Evolutionary conservation across 805 yeast species (phyloP).

Genomic region (Cephaloascus fragrans): DNA sequence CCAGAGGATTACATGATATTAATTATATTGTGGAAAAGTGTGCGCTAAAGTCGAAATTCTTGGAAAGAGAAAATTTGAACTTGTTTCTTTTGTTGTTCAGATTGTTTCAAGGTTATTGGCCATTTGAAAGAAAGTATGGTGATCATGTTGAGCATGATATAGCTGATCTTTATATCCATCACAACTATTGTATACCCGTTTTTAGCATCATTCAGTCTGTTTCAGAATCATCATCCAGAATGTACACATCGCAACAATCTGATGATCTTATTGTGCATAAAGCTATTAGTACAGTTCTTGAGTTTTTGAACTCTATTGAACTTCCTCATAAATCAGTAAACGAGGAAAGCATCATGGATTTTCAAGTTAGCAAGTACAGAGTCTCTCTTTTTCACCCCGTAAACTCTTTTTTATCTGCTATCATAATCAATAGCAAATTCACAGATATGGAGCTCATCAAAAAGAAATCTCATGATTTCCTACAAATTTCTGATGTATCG

Average conservation of each 20-base stretch:
- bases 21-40: constrained; percentile 15
- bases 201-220: constrained; percentile 30
- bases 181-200: constrained; percentile 35
- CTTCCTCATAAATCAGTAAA: constrained; percentile 15
- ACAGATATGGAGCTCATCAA: constrained; percentile 7
- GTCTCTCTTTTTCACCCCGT: constrained; percentile 54
- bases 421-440: constrained; percentile 23
- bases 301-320: constrained; percentile 17
- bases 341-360: constrained; percentile 17
- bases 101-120: constrained; percentile 49
- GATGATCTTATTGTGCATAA: constrained; percentile 11
- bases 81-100: constrained; percentile 37
- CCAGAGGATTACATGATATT: constrained; percentile 20
- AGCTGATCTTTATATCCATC: constrained; percentile 37
- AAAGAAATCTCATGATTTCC: constrained; percentile 19
- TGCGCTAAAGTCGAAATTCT: constrained; percentile 12
- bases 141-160: constrained; percentile 59
- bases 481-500: constrained; percentile 44
- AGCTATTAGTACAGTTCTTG: constrained; percentile 20
- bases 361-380: constrained; percentile 36
- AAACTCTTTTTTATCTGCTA: constrained; percentile 41
- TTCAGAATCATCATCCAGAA: constrained; percentile 3
- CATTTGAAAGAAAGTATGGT: constrained; percentile 49
- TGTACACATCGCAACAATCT: not conserved
- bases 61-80: constrained; percentile 25